These are phyloP conservation scores for Aspergillus versicolor DNA, from an alignment of 2,329 filamentous ascomycete genomes.

Conservation along the genomic window DNA sequence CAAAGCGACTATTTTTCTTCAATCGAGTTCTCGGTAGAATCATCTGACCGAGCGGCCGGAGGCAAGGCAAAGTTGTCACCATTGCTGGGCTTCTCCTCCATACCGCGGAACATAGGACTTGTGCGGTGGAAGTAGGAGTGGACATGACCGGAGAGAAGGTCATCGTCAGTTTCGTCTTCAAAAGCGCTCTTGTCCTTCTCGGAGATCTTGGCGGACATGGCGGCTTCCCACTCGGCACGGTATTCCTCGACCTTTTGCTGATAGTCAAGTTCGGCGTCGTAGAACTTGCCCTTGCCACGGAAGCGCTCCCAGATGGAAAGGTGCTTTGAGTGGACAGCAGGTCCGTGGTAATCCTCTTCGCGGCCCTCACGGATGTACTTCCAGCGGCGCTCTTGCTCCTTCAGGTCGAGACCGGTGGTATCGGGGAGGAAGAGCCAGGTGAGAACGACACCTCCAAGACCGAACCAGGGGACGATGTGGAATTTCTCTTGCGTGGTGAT, in stretches of 20 bases:
- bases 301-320: constrained; percentile 85
- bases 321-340: constrained; percentile 87
- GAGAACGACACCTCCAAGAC: constrained; percentile 78
- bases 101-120: constrained; percentile 42
- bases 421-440: constrained; percentile 90
- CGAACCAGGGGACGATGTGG: constrained; percentile 93
- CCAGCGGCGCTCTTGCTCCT: constrained; percentile 96
- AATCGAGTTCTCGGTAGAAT: constrained; percentile 21
- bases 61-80: constrained; percentile 35
- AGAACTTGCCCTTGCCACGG: constrained; percentile 74
- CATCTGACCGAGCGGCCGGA: constrained; percentile 32
- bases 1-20: constrained; percentile 18
- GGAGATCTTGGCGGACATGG: constrained; percentile 47
- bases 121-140: constrained; percentile 56
- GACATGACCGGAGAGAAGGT: constrained; percentile 49
- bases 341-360: constrained; percentile 82
- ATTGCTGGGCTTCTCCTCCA: constrained; percentile 32
- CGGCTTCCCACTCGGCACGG: constrained; percentile 57
- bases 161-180: constrained; percentile 44
- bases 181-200: constrained; percentile 47
- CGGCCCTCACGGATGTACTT: constrained; percentile 76
- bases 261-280: constrained; percentile 80
- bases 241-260: constrained; percentile 83
- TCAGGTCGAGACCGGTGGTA: constrained; percentile 92
- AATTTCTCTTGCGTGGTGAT: constrained; percentile 83